Evolutionary conservation across 2,329 filamentous ascomycete genomes (phyloP), one percentile per base, ranked within the genome.

Genomic region (Scorias spongiosa): DNA sequence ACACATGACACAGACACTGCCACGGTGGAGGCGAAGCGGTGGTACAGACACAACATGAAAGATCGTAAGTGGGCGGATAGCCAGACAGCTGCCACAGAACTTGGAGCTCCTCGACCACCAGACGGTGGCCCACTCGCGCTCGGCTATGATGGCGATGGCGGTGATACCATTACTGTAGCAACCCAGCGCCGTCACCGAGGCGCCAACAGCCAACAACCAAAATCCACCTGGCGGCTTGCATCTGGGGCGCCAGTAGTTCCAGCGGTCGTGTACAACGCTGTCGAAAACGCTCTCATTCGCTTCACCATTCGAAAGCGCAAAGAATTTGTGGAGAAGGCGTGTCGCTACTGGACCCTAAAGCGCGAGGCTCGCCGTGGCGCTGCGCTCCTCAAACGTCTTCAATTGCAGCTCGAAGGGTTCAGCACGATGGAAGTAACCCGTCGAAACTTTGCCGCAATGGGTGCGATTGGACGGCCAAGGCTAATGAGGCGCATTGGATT

Each of bases 321-420:
- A 58, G 88, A 95, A 48, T 98, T 86, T 60, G 80, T 93, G 2
- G 81, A 86, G 45, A 89, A 95, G 62, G 84, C 84, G 2, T 96
- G 89, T 66, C 87, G 86, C 54, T 98, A 96, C 64, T 98, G 91
- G 91, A 96, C 91, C 0, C 65, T 98, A 49, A 98, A 98, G 66
- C 78, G 91, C 44, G 91, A 98, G 62, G 84, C 89, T 48, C 79
- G 91, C 29, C 76, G 91, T 46, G 91, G 91, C 40, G 91, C 91
- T 28, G 86, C 91, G 3, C 70, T 98, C 44, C 73, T 98, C 47
- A 96, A 96, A 65, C 79, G 91, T 30, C 71, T 98, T 15, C 91
- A 98, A 61, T 67, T 96, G 45, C 88, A 95, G 62, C 83, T 95
- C 73, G 89, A 96, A 62, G 85, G 86, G 0, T 98, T 96, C 62